Conservation (phyloP, 441 rosid species). For the Pelargonium australe region DNA sequence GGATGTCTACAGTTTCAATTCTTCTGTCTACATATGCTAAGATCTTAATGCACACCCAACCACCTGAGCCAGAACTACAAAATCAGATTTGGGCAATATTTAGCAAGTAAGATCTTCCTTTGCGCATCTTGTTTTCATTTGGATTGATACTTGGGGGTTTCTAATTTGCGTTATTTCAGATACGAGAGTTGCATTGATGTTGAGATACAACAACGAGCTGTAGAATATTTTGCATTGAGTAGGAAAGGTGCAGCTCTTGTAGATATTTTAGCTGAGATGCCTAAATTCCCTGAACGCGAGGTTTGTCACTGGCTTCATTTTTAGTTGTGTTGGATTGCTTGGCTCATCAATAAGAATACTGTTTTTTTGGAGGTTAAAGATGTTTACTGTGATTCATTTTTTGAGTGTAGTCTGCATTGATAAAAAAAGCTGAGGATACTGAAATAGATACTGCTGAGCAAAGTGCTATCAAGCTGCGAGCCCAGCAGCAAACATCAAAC, state of each 20-base stretch:
- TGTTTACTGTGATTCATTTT: constrained; percentile 5
- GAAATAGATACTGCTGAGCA: constrained; percentile 95
- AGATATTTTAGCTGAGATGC: constrained; percentile 99
- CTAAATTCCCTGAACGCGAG: constrained; percentile 98
- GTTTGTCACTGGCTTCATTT: constrained; percentile 31
- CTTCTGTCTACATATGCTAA: constrained; percentile 97
- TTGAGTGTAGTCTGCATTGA: constrained; percentile 67
- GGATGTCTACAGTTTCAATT: constrained; percentile 73
- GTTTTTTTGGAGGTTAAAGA: background rate
- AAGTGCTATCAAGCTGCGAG: constrained; percentile 93
- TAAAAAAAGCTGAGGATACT: constrained; percentile 75
- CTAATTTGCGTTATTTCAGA: constrained; percentile 36
- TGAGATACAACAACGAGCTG: constrained; percentile 98
- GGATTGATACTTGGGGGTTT: background rate
- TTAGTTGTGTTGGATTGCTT: background rate
- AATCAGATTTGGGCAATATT: constrained; percentile 82
- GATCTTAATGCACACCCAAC: constrained; percentile 90
- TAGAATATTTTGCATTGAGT: constrained; percentile 90
- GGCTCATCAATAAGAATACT: background rate
- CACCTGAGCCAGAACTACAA: constrained; percentile 77
- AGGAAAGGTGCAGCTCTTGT: constrained; percentile 71
- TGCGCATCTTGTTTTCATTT: constrained; percentile 13
- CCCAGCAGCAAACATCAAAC: constrained; percentile 86
- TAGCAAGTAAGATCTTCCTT: constrained; percentile 55
- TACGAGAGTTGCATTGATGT: constrained; percentile 98